A percentile compares a stretch with the other conserved stretches of the same genome.
Evolutionary conservation across 78 protist species (phyloP).

Genomic region (Dictyostelium discoideum): DNA sequence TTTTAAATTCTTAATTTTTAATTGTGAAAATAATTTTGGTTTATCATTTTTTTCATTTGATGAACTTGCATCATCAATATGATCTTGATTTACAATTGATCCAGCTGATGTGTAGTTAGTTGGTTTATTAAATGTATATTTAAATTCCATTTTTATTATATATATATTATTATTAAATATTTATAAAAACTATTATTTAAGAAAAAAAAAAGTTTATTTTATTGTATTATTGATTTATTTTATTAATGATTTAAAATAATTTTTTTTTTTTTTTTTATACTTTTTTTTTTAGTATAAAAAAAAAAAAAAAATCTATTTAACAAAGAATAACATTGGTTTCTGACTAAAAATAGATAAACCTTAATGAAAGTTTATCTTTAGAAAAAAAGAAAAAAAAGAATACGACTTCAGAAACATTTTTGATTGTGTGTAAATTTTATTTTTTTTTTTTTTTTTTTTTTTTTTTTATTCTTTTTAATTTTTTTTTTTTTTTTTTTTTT

Average conservation of each 20-base stretch:
- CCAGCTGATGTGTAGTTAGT: background rate
- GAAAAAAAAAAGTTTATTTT: background rate
- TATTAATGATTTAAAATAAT: background rate
- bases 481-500: background rate
- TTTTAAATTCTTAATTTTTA: conserved; percentile 1
- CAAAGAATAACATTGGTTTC: background rate
- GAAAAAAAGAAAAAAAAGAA: background rate
- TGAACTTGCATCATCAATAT: background rate
- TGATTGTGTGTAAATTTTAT: too few relatives aligned
- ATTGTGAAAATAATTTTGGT: conserved; percentile 22
- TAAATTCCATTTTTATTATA: background rate
- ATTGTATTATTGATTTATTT: background rate
- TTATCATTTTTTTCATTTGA: too few relatives aligned
- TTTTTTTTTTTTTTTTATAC: background rate
- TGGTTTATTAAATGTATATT: background rate
- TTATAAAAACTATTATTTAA: background rate
- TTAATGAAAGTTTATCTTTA: background rate
- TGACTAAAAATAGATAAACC: background rate
- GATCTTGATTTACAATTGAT: background rate
- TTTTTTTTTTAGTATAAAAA: background rate
- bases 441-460: background rate
- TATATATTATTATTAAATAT: too few relatives aligned
- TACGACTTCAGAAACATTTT: background rate
- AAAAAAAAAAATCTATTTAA: background rate
- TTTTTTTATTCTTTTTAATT: too few relatives aligned